Conservation (phyloP, 176 grass and related monocot genomes). For the Areca catechu region DNA sequence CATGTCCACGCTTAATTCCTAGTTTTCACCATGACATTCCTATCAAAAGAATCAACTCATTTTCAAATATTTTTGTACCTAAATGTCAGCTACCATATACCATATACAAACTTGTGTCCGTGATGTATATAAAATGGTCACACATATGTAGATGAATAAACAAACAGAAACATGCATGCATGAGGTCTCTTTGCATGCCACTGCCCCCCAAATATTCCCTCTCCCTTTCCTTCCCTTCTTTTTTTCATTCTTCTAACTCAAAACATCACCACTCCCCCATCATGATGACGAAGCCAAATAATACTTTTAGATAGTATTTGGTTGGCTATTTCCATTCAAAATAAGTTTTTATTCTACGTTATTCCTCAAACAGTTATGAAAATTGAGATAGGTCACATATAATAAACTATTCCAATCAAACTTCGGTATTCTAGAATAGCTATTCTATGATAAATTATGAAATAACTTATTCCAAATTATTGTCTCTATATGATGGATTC, state of each 20-base stretch:
- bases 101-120: neutral
- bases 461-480: no score
- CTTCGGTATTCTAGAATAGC: no score
- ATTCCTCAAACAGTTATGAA: no score
- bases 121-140: neutral
- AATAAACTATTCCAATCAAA: no score
- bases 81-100: slow-evolving; percentile 16
- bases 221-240: slow-evolving; percentile 12
- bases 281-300: slow-evolving; percentile 19
- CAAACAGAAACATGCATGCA: slow-evolving; percentile 28
- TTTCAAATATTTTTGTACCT: neutral
- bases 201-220: slow-evolving; percentile 36
- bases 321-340: no score
- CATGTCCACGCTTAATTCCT: slow-evolving; percentile 7
- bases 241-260: slow-evolving; percentile 15
- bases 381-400: no score
- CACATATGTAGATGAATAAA: slow-evolving; percentile 16
- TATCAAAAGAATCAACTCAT: slow-evolving; percentile 31
- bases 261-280: slow-evolving; percentile 29
- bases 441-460: no score
- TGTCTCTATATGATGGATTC: no score
- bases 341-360: no score
- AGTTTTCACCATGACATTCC: slow-evolving; percentile 24
- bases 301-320: no score
- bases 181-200: slow-evolving; percentile 27